Evolutionary conservation across 1,284 basidiomycete species (phyloP), one percentile per base, ranked within the genome.

Genomic region (Boletus albobrunnescens): DNA sequence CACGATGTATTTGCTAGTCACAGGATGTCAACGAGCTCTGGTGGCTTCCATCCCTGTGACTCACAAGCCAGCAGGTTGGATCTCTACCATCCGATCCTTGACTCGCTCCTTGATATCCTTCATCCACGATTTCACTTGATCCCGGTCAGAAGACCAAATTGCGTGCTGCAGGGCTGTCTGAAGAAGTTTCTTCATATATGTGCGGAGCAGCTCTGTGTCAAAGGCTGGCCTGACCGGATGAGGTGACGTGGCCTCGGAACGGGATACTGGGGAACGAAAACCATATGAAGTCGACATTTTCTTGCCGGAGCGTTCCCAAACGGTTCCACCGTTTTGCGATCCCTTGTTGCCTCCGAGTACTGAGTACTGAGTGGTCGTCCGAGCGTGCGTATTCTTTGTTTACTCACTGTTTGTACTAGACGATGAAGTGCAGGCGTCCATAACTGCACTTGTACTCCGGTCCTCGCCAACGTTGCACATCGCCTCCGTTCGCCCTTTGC

Each of bases 41-140:
- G 41, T 24, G n/a, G 30, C 41, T 13, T 24, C 31, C 33, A 41
- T 30, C 13, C 8, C 20, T 23, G 14, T n/a, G 4, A 75, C 87
- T 78, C 67, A 90, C 87, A 87, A 88, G 53, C 85, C 84, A 57
- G 73, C 73, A 32, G 86, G 82, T 58, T 87, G 83, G 43, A 90
- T 87, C 60, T 86, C 84, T 47, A 87, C 56, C 84, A 90, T 90
- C 58, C 87, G 72, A 63, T 87, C 84, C 67, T 89, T 91, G 28
- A 91, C 79, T 36, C 87, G 76, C 56, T 87, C 84, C 17, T 84
- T 82, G 52, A 91, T 84, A 59, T 91, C 85, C 65, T 83, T 87
- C 63, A 87, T 87, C 83, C 84, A 87, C 9, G 65, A 72, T 64
- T 80, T 85, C 14, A 84, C 75, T 44, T 76, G 75, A 35, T 88